Evolutionary conservation across 306 rosid genomes (phyloP).

Genomic region (Purshia tridentata): DNA sequence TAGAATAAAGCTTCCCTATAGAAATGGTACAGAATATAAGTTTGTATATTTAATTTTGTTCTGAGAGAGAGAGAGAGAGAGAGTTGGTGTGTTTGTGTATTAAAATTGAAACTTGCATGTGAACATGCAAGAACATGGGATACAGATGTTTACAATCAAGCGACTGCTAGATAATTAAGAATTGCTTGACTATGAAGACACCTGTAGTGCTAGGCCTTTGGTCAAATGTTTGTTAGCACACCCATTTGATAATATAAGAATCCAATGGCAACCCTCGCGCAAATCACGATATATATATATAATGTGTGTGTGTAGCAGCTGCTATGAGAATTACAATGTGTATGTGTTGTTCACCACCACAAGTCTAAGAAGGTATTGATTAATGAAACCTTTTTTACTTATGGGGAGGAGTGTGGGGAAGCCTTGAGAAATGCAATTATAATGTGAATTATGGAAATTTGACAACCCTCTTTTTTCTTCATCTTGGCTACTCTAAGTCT

Average conservation of each 20-base stretch:
- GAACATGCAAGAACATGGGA: slow-evolving; percentile 57
- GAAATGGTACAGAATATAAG: slow-evolving; percentile 31
- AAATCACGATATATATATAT: slow-evolving; percentile 54
- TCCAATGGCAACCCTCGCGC: slow-evolving; percentile 57
- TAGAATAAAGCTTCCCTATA: slow-evolving; percentile 49
- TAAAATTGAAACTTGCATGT: slow-evolving; percentile 12
- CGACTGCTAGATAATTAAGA: slow-evolving; percentile 8
- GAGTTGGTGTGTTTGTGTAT: slow-evolving; percentile 2
- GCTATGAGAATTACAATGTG: background rate
- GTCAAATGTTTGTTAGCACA: slow-evolving; percentile 51
- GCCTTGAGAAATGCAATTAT: slow-evolving; percentile 50
- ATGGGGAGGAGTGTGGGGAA: slow-evolving; percentile 33
- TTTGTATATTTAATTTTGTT: slow-evolving; percentile 13
- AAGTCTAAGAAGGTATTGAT: slow-evolving; percentile 27
- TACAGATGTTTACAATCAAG: slow-evolving; percentile 40
- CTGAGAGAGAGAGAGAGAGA: background rate
- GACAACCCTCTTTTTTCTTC: background rate
- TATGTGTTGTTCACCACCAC: slow-evolving; percentile 36
- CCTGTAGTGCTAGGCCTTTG: background rate
- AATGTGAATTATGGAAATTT: slow-evolving; percentile 11
- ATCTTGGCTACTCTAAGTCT: background rate
- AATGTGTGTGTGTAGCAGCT: background rate
- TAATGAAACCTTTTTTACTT: slow-evolving; percentile 15
- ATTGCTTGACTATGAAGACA: slow-evolving; percentile 26
- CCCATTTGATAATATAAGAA: slow-evolving; percentile 38